Evolutionary conservation across 2,329 filamentous ascomycete genomes (phyloP), one percentile per base, ranked within the genome.

Genomic region (Cercospora zeina): DNA sequence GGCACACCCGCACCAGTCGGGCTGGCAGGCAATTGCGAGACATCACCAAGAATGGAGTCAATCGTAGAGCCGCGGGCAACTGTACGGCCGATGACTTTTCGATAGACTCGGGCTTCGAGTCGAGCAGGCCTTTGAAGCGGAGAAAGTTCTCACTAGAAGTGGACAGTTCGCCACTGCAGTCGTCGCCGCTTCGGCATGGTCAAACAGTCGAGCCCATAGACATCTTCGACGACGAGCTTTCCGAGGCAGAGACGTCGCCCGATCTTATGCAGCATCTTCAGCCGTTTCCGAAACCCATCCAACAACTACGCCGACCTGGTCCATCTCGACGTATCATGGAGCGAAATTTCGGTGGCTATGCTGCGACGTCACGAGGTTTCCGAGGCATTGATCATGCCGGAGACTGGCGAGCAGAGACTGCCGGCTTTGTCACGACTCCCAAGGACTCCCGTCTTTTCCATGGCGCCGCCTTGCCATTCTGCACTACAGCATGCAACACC

Each of bases 401-500:
- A 74, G 80, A 81, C 59, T 87, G 84, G 84, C 81, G 83, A 72
- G 79, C 83, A 67, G 80, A 87, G 70, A 85, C 85, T 3, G 79
- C 82, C 27, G 75, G 81, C 60, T 89, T 88, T 72, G 84, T 86
- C 71, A 85, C 82, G 36, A 76, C 77, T 33, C 78, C 85, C 6
- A 77, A 80, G 9, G 86, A 88, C 69, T 71, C 77, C 14, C 79
- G 87, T 69, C 71, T 75, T 14, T 82, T 83, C 61, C 70, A 76
- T 31, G 79, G 78, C 14, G 74, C 79, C 47, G 79, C 82, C 1
- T 75, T 89, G 36, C 88, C 88, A 4, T 89, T 90, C 72, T 89
- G 86, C 73, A 84, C 83, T 42, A 80, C 84, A 47, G 81, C 83
- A 62, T 89, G 87, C 73, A 88, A 89, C 67, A 87, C 83, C 62